These are phyloP conservation scores for Trametes versicolor DNA, from an alignment of 1,284 basidiomycete species.

Conservation along the genomic window DNA sequence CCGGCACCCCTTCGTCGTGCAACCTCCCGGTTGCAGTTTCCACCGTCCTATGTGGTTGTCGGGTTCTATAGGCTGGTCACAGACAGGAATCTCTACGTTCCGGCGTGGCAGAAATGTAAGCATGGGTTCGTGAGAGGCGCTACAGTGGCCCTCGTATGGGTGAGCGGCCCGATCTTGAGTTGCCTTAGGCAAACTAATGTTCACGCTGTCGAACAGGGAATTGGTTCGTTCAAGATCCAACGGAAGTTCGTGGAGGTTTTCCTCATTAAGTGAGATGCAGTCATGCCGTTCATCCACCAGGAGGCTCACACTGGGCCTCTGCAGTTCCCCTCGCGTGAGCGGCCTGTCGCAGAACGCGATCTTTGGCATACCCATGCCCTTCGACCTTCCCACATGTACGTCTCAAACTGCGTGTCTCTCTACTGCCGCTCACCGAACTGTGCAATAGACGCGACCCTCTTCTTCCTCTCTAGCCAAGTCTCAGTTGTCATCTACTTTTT, in stretches of 20 bases:
- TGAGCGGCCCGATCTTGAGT: conserved; percentile 42
- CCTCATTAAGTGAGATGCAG: conserved; percentile 63
- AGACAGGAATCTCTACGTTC: conserved; percentile 68
- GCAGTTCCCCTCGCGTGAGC: conserved; percentile 69
- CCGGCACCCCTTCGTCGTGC: conserved; percentile 60
- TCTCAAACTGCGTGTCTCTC: not conserved
- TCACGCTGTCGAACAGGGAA: conserved; percentile 52
- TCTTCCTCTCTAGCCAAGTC: conserved; percentile 78
- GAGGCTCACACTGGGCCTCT: not conserved
- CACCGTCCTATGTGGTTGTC: conserved; percentile 79
- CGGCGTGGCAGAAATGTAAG: conserved; percentile 81
- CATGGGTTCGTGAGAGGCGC: conserved; percentile 72
- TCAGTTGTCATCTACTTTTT: conserved; percentile 83
- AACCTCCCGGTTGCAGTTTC: conserved; percentile 68
- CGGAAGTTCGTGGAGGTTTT: conserved; percentile 68
- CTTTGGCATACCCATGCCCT: conserved; percentile 71
- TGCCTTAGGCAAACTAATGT: not conserved
- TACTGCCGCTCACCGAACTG: not conserved
- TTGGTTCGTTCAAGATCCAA: conserved; percentile 72
- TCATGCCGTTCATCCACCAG: not conserved
- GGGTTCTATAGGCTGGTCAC: conserved; percentile 78
- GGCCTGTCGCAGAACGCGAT: conserved; percentile 72
- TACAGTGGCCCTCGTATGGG: conserved; percentile 73
- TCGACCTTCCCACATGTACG: conserved; percentile 74
- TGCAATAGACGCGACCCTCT: conserved; percentile 74